These are phyloP conservation scores for Santalum album DNA, from an alignment of 164 flowering plant species.

Conservation along the genomic window DNA sequence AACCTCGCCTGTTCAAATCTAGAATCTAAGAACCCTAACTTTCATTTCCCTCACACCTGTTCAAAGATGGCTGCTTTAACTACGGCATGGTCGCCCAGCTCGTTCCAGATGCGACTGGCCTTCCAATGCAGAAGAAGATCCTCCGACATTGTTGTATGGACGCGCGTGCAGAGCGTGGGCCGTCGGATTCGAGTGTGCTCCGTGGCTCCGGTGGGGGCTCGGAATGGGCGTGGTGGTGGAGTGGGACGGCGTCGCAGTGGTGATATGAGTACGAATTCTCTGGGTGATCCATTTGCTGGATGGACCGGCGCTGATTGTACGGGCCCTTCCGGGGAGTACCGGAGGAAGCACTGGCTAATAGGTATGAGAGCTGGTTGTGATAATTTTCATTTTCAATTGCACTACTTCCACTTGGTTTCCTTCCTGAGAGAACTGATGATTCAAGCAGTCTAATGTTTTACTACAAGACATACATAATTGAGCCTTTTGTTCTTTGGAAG, in stretches of 20 bases:
- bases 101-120: slow-evolving; percentile 60
- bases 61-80: slow-evolving; percentile 33
- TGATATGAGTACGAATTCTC: slow-evolving; percentile 17
- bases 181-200: slow-evolving; percentile 15
- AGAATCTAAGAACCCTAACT: too few relatives aligned
- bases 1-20: too few relatives aligned
- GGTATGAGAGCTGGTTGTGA: slow-evolving; percentile 23
- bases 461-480: too few relatives aligned
- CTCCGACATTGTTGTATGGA: slow-evolving; percentile 12
- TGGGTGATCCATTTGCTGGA: slow-evolving; percentile 33
- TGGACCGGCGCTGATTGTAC: slow-evolving; percentile 28
- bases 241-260: slow-evolving; percentile 14
- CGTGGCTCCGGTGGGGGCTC: slow-evolving; percentile 8
- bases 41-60: background rate
- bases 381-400: background rate
- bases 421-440: background rate
- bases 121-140: slow-evolving; percentile 20
- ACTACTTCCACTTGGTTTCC: background rate
- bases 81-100: slow-evolving; percentile 42
- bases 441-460: too few relatives aligned
- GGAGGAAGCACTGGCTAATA: slow-evolving; percentile 26
- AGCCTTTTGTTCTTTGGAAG: too few relatives aligned
- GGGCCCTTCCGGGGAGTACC: slow-evolving; percentile 16
- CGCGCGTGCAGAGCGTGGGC: slow-evolving; percentile 8
- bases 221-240: slow-evolving; percentile 12